phyloP scores from a whole-genome alignment of 805 yeast genomes.

The Teunomyces funiuensis region DNA sequence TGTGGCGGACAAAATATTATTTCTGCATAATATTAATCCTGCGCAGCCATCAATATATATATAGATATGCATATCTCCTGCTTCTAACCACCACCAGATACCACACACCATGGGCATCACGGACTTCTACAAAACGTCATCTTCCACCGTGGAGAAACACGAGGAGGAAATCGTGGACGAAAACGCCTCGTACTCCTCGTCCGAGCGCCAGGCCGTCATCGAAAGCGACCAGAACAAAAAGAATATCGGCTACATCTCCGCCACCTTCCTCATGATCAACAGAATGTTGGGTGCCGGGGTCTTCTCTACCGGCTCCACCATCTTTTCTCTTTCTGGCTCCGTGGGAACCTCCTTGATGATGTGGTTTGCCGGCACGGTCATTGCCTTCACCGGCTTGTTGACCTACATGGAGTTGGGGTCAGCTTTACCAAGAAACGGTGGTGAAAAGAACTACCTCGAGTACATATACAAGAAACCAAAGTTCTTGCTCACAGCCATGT shows the following conservation, averaged over 20 bases:
- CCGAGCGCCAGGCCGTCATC: slow-evolving; percentile 27
- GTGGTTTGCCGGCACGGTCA: slow-evolving; percentile 74
- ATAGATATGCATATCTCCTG: neutral
- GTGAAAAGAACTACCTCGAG: slow-evolving; percentile 81
- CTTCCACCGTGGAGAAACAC: slow-evolving; percentile 1
- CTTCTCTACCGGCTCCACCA: slow-evolving; percentile 65
- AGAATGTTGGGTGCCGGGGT: slow-evolving; percentile 77
- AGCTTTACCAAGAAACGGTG: slow-evolving; percentile 78
- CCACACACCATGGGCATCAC: slow-evolving; percentile 10
- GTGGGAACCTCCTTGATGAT: slow-evolving; percentile 70
- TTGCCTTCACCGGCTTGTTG: slow-evolving; percentile 55
- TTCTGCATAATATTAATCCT: slow-evolving; percentile 6
- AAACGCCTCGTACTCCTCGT: slow-evolving; percentile 9
- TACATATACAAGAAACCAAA: slow-evolving; percentile 66
- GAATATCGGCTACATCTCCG: slow-evolving; percentile 45
- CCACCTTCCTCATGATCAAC: slow-evolving; percentile 55
- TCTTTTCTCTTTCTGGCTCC: slow-evolving; percentile 59
- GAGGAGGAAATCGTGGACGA: slow-evolving; percentile 6
- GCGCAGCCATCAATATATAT: slow-evolving; percentile 2
- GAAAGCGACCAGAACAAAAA: slow-evolving; percentile 44
- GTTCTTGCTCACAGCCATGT: slow-evolving; percentile 61
- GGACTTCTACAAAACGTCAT: slow-evolving; percentile 9
- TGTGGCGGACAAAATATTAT: slow-evolving; percentile 8
- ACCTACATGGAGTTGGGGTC: slow-evolving; percentile 82
- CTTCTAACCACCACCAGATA: neutral